A percentile compares a stretch with the other conserved stretches of the same genome.
phyloP scores from a whole-genome alignment of 805 yeast species.

The Clavispora vitiphila region DNA sequence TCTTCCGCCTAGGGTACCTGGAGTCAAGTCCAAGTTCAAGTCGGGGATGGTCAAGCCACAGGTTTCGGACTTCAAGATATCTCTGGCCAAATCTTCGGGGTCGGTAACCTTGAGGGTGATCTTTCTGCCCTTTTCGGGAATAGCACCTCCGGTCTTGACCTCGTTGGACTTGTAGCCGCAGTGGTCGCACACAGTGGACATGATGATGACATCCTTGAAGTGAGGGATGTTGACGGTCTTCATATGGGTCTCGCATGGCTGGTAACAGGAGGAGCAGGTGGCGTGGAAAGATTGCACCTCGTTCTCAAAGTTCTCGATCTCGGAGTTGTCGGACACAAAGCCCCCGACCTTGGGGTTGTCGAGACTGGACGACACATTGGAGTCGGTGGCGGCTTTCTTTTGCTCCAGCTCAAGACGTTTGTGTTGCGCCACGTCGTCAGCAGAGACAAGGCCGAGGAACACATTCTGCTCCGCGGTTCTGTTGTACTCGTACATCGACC shows the following conservation, averaged over 20 bases:
- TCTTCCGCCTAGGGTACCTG: slow-evolving; percentile 97
- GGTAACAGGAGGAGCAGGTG: slow-evolving; percentile 85
- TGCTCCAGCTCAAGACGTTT: slow-evolving; percentile 45
- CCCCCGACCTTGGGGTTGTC: slow-evolving; percentile 46
- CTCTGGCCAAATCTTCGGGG: slow-evolving; percentile 90
- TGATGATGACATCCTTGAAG: slow-evolving; percentile 93
- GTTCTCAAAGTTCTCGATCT: slow-evolving; percentile 77
- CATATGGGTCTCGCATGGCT: slow-evolving; percentile 89
- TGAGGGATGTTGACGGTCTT: slow-evolving; percentile 95
- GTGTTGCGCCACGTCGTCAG: slow-evolving; percentile 51
- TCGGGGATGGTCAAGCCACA: slow-evolving; percentile 86
- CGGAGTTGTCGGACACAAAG: slow-evolving; percentile 65
- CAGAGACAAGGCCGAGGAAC: slow-evolving; percentile 73
- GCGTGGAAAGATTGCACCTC: slow-evolving; percentile 94
- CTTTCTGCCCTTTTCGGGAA: slow-evolving; percentile 79
- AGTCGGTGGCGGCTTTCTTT: slow-evolving; percentile 38
- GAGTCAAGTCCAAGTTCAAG: slow-evolving; percentile 80
- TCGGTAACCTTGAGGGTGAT: slow-evolving; percentile 75
- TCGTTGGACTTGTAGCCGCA: slow-evolving; percentile 97
- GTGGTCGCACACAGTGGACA: slow-evolving; percentile 87
- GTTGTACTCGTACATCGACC: slow-evolving; percentile 78
- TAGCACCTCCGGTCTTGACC: slow-evolving; percentile 97
- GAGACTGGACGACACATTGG: slow-evolving; percentile 23
- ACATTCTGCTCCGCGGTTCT: slow-evolving; percentile 89
- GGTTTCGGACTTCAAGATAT: slow-evolving; percentile 89